Percentiles rank a stretch among this genome's conserved stretches.
Evolutionary conservation across 208 protist genomes (phyloP).

Genomic region (Plasmodiophora brassicae): DNA sequence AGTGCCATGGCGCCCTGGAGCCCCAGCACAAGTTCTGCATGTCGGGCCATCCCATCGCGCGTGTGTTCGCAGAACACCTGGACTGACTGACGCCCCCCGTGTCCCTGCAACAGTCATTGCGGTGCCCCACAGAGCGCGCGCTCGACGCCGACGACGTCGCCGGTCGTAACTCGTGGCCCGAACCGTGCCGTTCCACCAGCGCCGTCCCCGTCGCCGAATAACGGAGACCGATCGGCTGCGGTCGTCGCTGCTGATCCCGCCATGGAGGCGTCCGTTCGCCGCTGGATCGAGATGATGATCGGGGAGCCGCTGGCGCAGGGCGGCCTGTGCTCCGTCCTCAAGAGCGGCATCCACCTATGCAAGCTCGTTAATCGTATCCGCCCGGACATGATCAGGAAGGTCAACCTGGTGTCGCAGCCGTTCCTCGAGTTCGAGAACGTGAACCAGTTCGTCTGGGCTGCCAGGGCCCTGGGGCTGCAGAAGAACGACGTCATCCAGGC

Average conservation of each 20-base stretch:
- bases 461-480: not conserved
- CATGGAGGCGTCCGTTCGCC: not conserved
- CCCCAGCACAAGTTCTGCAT: too few species aligned
- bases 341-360: not conserved
- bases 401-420: conserved; percentile 1
- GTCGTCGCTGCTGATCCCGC: not conserved
- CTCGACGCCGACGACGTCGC: too few species aligned
- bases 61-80: too few species aligned
- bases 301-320: not conserved
- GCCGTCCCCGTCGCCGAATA: not conserved
- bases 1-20: too few species aligned
- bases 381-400: not conserved
- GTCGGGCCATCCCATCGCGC: too few species aligned
- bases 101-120: too few species aligned
- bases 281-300: not conserved
- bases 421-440: conserved; percentile 27
- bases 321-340: not conserved
- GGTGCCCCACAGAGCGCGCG: too few species aligned
- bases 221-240: not conserved
- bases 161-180: too few species aligned
- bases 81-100: too few species aligned
- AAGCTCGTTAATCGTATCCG: not conserved
- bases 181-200: not conserved
- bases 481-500: conserved; percentile 3
- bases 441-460: not conserved